Evolutionary conservation across 179 eudicot genomes (phyloP).

Genomic region (Spinacia oleracea): DNA sequence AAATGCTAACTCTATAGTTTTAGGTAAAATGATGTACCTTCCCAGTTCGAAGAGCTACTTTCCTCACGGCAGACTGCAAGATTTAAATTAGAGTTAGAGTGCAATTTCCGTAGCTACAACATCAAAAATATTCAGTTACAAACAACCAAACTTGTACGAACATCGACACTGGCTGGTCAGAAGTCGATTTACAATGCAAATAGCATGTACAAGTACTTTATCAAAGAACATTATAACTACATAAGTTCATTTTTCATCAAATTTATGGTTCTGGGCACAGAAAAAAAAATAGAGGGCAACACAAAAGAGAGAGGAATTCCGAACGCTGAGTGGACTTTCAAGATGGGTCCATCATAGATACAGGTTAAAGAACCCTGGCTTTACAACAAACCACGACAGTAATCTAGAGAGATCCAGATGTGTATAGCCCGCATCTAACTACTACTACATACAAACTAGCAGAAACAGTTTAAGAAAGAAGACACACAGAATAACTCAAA

Average conservation of each 20-base stretch:
- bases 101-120: neutral
- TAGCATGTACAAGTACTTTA: neutral
- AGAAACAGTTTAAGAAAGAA: neutral
- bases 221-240: neutral
- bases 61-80: constrained; percentile 89
- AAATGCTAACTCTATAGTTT: neutral
- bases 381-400: neutral
- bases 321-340: neutral
- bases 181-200: neutral
- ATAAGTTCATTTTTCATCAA: neutral
- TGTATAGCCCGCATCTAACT: neutral
- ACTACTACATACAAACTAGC: neutral
- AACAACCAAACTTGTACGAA: neutral
- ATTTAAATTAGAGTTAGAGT: constrained; percentile 16
- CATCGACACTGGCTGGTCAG: neutral
- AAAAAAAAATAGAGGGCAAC: too few species aligned
- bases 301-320: neutral
- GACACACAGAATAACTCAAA: neutral
- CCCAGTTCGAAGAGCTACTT: constrained; percentile 72
- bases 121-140: neutral
- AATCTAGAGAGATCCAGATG: neutral
- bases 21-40: constrained; percentile 51
- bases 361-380: neutral
- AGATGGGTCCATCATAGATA: neutral
- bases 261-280: neutral